Conservation (phyloP, 1,139 yeast genomes). For the Sugiyamaella japonica region DNA sequence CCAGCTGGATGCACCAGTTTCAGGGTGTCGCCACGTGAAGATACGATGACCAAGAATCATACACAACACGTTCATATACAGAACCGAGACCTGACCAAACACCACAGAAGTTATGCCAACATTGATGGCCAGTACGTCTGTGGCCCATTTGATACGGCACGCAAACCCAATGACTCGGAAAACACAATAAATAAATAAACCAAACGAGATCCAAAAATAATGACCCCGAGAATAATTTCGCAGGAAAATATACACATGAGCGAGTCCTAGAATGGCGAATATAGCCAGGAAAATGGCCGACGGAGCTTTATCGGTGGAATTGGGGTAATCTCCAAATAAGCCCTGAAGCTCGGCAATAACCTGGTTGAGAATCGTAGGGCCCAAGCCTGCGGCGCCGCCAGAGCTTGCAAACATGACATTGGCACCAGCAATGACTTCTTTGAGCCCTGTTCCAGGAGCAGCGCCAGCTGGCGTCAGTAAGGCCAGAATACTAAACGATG, state of each 20-base stretch:
- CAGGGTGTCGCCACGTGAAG: slow-evolving; percentile 83
- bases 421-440: slow-evolving; percentile 37
- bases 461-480: slow-evolving; percentile 38
- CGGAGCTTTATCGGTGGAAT: slow-evolving; percentile 58
- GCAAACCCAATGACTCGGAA: slow-evolving; percentile 62
- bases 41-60: slow-evolving; percentile 73
- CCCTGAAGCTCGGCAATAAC: slow-evolving; percentile 47
- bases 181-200: slow-evolving; percentile 54
- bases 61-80: slow-evolving; percentile 50
- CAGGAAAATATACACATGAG: slow-evolving; percentile 53
- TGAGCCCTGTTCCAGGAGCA: slow-evolving; percentile 47
- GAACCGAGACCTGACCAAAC: slow-evolving; percentile 50
- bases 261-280: slow-evolving; percentile 51
- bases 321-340: slow-evolving; percentile 69
- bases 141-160: slow-evolving; percentile 60
- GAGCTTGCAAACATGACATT: slow-evolving; percentile 35
- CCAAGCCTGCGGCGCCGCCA: slow-evolving; percentile 36
- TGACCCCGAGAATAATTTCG: slow-evolving; percentile 62
- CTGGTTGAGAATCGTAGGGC: slow-evolving; percentile 37
- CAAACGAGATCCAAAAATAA: slow-evolving; percentile 58
- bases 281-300: slow-evolving; percentile 57
- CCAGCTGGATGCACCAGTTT: slow-evolving; percentile 57
- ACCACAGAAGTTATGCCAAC: slow-evolving; percentile 63
- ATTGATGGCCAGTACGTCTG: slow-evolving; percentile 47
- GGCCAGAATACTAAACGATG: slow-evolving; percentile 8